Evolutionary conservation across 1,139 yeast genomes (phyloP).

Genomic region (Chernovozyma sophiae-reginae): DNA sequence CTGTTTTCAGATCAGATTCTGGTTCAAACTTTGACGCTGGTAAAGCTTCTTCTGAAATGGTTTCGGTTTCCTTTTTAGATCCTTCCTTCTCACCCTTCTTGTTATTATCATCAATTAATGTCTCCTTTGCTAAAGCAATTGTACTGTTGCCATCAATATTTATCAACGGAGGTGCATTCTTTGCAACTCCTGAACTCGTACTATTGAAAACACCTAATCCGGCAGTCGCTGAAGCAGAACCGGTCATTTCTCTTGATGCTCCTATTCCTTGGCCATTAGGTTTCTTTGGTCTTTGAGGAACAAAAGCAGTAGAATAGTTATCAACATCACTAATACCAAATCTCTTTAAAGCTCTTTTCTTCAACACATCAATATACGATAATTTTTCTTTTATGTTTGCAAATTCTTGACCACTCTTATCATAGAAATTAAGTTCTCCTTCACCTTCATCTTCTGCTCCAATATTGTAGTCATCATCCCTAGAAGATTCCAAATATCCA

Average conservation of each 20-base stretch:
- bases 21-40: constrained; percentile 5
- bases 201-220: not conserved
- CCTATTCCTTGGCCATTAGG: not conserved
- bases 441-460: constrained; percentile 48
- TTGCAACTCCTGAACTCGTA: constrained; percentile 6
- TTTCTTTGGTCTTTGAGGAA: constrained; percentile 29
- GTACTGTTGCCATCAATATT: constrained; percentile 28
- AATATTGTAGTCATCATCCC: constrained; percentile 45
- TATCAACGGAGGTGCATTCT: constrained; percentile 24
- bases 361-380: constrained; percentile 50
- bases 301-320: constrained; percentile 35
- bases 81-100: constrained; percentile 6
- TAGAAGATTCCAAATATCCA: constrained; percentile 28
- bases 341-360: constrained; percentile 44
- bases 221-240: not conserved
- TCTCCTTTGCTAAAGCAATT: constrained; percentile 39
- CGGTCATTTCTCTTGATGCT: not conserved
- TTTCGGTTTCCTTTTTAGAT: too few relatives aligned
- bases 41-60: constrained; percentile 3
- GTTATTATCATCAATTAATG: constrained; percentile 29
- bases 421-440: constrained; percentile 39
- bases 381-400: constrained; percentile 34
- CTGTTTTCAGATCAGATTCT: constrained; percentile 4
- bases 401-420: constrained; percentile 32
- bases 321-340: constrained; percentile 35